Evolutionary conservation across 495 filamentous ascomycete genomes (phyloP).

Genomic region (Chaetomium fimeti): DNA sequence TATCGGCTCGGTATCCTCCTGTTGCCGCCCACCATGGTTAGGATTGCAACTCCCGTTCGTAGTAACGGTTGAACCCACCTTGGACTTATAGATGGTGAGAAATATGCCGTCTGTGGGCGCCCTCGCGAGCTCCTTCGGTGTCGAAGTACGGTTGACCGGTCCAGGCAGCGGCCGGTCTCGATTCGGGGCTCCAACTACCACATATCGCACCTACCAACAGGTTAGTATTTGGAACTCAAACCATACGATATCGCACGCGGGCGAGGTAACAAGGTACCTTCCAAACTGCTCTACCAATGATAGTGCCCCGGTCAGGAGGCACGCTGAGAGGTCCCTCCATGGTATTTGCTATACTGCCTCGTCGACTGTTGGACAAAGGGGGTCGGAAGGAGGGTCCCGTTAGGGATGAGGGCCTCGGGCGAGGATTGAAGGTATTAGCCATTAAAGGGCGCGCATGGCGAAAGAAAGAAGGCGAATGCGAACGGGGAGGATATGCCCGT

Average conservation of each 20-base stretch:
- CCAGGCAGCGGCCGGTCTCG: constrained; percentile 27
- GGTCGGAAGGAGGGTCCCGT: constrained; percentile 11
- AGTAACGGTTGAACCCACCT: constrained; percentile 37
- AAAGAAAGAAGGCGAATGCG: constrained; percentile 2
- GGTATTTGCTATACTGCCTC: constrained; percentile 21
- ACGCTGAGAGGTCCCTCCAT: constrained; percentile 58
- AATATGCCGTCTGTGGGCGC: constrained; percentile 41
- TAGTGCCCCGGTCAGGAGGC: constrained; percentile 56
- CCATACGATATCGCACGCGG: background rate
- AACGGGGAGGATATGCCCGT: constrained; percentile 4
- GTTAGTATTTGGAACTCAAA: constrained; percentile 7
- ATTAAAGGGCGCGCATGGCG: constrained; percentile 29
- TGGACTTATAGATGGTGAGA: constrained; percentile 56
- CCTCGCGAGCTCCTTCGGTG: constrained; percentile 33
- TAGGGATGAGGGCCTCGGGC: constrained; percentile 11
- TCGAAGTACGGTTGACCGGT: constrained; percentile 30
- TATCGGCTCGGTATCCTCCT: constrained; percentile 53
- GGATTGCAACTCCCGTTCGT: background rate
- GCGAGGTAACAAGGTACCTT: constrained; percentile 49
- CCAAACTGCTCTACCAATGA: constrained; percentile 56
- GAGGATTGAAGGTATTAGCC: constrained; percentile 18
- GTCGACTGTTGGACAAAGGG: constrained; percentile 22
- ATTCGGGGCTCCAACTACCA: constrained; percentile 42
- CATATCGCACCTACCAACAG: constrained; percentile 44
- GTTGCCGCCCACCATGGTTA: constrained; percentile 11